Evolutionary conservation across 306 rosid species (phyloP).

Genomic region (Pyrus communis): DNA sequence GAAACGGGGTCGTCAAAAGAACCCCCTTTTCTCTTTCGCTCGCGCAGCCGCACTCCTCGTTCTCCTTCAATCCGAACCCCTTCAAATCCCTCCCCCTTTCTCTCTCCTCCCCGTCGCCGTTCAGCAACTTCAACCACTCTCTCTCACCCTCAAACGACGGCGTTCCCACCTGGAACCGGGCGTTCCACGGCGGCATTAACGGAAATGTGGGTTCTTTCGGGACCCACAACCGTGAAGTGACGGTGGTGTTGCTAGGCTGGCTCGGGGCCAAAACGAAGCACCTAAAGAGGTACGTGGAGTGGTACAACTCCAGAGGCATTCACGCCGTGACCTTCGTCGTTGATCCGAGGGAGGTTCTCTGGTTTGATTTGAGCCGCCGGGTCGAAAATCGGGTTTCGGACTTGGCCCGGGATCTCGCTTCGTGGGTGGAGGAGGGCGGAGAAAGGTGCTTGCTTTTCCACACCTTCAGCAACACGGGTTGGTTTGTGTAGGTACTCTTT

Average conservation of each 20-base stretch:
- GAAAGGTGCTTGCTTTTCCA: slow-evolving; percentile 71
- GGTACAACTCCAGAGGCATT: slow-evolving; percentile 72
- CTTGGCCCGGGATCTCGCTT: slow-evolving; percentile 41
- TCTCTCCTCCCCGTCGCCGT: slow-evolving; percentile 25
- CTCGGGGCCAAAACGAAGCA: slow-evolving; percentile 71
- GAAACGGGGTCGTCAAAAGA: background rate
- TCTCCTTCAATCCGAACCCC: slow-evolving; percentile 17
- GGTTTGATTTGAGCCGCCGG: slow-evolving; percentile 46
- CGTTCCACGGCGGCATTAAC: slow-evolving; percentile 16
- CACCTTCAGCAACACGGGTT: slow-evolving; percentile 89
- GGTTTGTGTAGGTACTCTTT: slow-evolving; percentile 69
- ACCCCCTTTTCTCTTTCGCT: slow-evolving; percentile 19
- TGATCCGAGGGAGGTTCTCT: slow-evolving; percentile 44
- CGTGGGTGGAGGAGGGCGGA: slow-evolving; percentile 57
- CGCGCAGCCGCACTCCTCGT: slow-evolving; percentile 19
- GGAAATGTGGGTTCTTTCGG: slow-evolving; percentile 19
- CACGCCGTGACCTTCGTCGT: slow-evolving; percentile 65
- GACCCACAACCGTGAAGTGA: slow-evolving; percentile 19
- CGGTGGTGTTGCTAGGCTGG: slow-evolving; percentile 86
- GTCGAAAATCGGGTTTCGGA: slow-evolving; percentile 41
- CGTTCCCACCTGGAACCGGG: slow-evolving; percentile 36
- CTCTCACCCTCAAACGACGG: slow-evolving; percentile 19
- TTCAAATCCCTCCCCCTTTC: slow-evolving; percentile 33
- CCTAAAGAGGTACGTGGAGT: slow-evolving; percentile 68
- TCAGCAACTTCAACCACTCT: slow-evolving; percentile 15